Evolutionary conservation across 352 stramenopile species (phyloP).

Genomic region (Paralagenidium karlingii): DNA sequence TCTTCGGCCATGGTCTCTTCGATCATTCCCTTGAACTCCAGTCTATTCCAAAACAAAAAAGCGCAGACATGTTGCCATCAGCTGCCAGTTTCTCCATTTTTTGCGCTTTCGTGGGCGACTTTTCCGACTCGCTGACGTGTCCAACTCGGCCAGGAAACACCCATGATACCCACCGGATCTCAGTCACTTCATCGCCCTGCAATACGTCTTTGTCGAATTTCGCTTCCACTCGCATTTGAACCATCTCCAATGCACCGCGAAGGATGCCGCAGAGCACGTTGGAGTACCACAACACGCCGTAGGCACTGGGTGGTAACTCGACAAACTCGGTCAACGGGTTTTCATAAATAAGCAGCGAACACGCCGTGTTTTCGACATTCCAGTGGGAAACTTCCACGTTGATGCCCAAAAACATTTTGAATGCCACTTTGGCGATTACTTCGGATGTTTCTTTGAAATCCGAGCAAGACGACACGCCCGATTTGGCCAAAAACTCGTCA

Average conservation of each 20-base stretch:
- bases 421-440: conserved; percentile 92
- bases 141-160: background rate
- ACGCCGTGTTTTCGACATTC: conserved; percentile 78
- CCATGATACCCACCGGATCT: conserved; percentile 39
- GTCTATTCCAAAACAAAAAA: conserved; percentile 9
- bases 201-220: conserved; percentile 79
- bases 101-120: no score
- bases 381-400: conserved; percentile 85
- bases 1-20: conserved; percentile 81
- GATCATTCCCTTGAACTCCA: conserved; percentile 84
- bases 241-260: conserved; percentile 93
- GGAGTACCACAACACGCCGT: conserved; percentile 90
- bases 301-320: conserved; percentile 77
- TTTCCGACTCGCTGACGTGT: background rate
- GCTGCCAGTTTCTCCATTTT: background rate
- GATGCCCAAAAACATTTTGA: conserved; percentile 98
- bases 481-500: conserved; percentile 97
- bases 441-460: conserved; percentile 92
- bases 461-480: conserved; percentile 57
- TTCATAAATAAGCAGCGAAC: conserved; percentile 91
- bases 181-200: conserved; percentile 76
- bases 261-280: conserved; percentile 95
- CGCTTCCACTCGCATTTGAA: conserved; percentile 79
- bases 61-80: background rate
- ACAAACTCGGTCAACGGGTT: conserved; percentile 93